These are phyloP conservation scores for Sarocladium oryzae DNA, from an alignment of 2,329 filamentous ascomycete species.

Conservation along the genomic window DNA sequence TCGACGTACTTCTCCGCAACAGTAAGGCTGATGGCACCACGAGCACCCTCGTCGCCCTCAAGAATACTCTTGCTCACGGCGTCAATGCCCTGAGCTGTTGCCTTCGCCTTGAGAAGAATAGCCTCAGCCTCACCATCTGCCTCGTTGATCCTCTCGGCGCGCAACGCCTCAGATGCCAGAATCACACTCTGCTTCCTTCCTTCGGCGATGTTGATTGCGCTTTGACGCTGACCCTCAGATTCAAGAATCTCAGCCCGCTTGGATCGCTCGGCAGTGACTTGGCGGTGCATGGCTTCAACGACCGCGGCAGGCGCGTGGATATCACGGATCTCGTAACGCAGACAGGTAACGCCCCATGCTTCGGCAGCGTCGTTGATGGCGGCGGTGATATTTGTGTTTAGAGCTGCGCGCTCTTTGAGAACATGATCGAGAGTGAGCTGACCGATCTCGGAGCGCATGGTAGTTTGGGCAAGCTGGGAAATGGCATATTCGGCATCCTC, in stretches of 20 bases:
- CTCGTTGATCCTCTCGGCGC: constrained; percentile 86
- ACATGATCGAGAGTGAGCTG: constrained; percentile 96
- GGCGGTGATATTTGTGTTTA: constrained; percentile 97
- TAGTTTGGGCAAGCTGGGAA: constrained; percentile 94
- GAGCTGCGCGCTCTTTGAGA: constrained; percentile 88
- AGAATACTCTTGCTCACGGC: constrained; percentile 72
- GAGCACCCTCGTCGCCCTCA: constrained; percentile 66
- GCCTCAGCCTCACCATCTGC: constrained; percentile 92
- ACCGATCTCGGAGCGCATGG: constrained; percentile 97
- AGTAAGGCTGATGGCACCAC: constrained; percentile 76
- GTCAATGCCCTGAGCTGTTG: constrained; percentile 84
- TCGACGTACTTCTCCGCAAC: constrained; percentile 98
- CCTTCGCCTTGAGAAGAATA: constrained; percentile 76
- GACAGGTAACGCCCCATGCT: constrained; percentile 92
- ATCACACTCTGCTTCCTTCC: constrained; percentile 97
- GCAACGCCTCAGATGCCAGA: constrained; percentile 85
- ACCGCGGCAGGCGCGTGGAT: constrained; percentile 79
- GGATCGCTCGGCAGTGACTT: constrained; percentile 80
- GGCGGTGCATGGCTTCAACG: constrained; percentile 56
- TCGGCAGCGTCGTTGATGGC: constrained; percentile 97
- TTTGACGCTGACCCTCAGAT: constrained; percentile 93
- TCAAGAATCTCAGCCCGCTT: constrained; percentile 98
- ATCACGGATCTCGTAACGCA: constrained; percentile 96
- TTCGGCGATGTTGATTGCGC: constrained; percentile 97
- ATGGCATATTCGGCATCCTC: constrained; percentile 99